Evolutionary conservation across 208 protist genomes (phyloP), one percentile per base, ranked within the genome.

Genomic region (Porcisia deanei): DNA sequence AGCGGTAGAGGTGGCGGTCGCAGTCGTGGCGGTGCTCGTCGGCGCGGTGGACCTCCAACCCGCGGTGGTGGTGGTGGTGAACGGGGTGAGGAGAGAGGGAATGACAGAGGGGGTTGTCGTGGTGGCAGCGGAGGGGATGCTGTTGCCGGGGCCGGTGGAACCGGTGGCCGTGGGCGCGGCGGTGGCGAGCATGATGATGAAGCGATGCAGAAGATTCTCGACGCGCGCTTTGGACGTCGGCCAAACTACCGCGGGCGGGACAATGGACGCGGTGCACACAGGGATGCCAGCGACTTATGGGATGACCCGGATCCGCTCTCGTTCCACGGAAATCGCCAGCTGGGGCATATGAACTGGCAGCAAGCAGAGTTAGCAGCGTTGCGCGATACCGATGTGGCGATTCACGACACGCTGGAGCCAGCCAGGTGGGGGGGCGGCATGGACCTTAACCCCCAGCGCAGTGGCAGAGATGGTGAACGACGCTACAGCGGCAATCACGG

Each of bases 261-360:
- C 49, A 71, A 81, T 39, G 74, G 73, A 18, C 37, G 65, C 39
- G 41, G 75, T 49, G 73, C 57, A 41, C 37, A 59, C 18, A 66
- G 68, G 30, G 71, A 76, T 58, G 73, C 78, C 0, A 85, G 81
- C 20, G 87, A 91, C 43, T 74, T 91, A 22, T 96, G 91, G 91
- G 91, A 94, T 77, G 91, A 96, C 73, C 91, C 89, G 3, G 86
- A 96, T 25, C 91, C 91, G 41, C 79, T 69, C 58, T 91, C 88
- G 10, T 96, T 87, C 68, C 87, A 91, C 73, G 91, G 91, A 45
- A 96, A 80, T 69, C 85, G 87, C 67, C 77, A 79, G 1, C 58
- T 86, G 64, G 85, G 85, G 5, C 81, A 91, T 37, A 84, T 92
- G 82, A 94, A 92, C 71, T 96, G 92, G 89, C 89, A 94, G 74